phyloP scores from a whole-genome alignment of 192 early-diverging fungal genomes.

The Gryganskiella cystojenkinii region DNA sequence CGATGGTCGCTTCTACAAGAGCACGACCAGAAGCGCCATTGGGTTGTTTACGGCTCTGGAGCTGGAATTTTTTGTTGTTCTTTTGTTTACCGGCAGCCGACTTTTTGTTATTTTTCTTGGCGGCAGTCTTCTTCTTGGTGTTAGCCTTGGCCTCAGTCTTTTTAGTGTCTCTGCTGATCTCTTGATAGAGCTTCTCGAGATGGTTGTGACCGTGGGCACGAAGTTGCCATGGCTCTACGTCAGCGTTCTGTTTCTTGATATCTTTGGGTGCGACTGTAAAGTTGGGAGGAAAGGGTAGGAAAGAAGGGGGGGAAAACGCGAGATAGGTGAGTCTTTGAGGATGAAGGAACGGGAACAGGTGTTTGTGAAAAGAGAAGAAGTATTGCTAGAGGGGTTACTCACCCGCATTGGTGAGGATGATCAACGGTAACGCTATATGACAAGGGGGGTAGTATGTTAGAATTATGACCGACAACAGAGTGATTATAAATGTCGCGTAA shows the following conservation, averaged over 20 bases:
- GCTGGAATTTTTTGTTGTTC: too few relatives aligned
- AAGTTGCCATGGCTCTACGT: constrained; percentile 23
- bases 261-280: constrained; percentile 13
- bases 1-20: not conserved
- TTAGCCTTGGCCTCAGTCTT: not conserved
- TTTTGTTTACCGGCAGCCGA: too few relatives aligned
- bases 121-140: not conserved
- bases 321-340: not conserved
- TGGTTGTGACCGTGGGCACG: constrained; percentile 34
- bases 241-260: not conserved
- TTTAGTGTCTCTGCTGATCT: not conserved
- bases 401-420: constrained; percentile 27
- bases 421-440: constrained; percentile 32
- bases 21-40: not conserved
- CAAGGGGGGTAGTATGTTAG: not conserved
- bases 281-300: not conserved
- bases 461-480: too few relatives aligned
- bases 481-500: too few relatives aligned
- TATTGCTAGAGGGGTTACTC: too few relatives aligned
- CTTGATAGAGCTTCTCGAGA: not conserved
- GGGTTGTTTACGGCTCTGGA: not conserved
- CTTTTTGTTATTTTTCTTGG: constrained; percentile 4
- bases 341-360: not conserved
- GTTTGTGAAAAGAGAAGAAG: too few relatives aligned
- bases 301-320: not conserved